These are phyloP conservation scores for Amanita pallidorosea DNA, from an alignment of 768 basidiomycete genomes.

Conservation along the genomic window DNA sequence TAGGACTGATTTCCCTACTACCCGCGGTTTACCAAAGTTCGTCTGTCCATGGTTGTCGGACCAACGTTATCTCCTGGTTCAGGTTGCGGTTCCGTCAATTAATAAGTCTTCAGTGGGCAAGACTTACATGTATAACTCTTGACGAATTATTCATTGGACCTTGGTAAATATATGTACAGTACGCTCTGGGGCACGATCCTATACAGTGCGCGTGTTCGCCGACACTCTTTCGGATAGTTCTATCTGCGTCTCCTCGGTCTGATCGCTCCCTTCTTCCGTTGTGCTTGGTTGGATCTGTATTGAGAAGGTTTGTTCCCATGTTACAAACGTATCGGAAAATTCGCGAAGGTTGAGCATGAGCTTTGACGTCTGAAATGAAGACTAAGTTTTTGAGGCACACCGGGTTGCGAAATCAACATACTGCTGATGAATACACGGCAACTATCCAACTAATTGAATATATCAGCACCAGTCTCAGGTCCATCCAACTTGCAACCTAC, in stretches of 20 bases:
- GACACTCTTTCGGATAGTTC: neutral
- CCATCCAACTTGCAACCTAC: neutral
- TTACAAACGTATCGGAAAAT: neutral
- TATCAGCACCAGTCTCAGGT: neutral
- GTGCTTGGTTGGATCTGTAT: neutral
- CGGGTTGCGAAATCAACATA: neutral
- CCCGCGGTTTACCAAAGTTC: too few species aligned
- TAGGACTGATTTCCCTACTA: too few species aligned
- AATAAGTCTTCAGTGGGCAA: too few species aligned
- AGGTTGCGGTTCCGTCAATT: too few species aligned
- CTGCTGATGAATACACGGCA: slow-evolving; percentile 2
- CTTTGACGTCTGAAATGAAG: neutral
- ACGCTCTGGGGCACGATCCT: too few species aligned
- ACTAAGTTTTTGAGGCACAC: neutral
- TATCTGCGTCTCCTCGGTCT: neutral
- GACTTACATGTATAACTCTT: too few species aligned
- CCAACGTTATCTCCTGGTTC: too few species aligned
- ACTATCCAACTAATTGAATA: neutral
- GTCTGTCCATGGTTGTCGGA: too few species aligned
- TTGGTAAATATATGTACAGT: too few species aligned
- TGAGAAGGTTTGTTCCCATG: neutral
- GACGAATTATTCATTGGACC: too few species aligned
- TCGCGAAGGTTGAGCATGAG: slow-evolving; percentile 3
- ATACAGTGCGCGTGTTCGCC: too few species aligned
- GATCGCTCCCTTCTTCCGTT: neutral